Conservation (phyloP, 225 moss, liverwort and hornwort genomes). For the Bryum argenteum region DNA sequence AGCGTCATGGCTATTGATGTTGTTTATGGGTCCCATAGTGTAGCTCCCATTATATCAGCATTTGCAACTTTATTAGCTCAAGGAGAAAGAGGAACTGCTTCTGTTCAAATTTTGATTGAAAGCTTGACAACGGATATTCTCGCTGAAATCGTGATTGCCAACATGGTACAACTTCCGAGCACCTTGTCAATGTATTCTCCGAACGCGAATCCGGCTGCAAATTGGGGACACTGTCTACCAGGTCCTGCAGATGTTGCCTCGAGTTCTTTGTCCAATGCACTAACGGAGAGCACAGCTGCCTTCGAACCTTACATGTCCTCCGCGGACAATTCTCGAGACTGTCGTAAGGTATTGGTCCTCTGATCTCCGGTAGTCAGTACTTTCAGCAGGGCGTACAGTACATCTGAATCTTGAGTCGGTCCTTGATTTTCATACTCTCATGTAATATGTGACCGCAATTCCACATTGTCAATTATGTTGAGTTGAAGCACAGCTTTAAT, state of each 20-base stretch:
- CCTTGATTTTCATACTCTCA: conserved; percentile 7
- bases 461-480: not conserved
- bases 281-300: conserved; percentile 43
- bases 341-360: conserved; percentile 65
- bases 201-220: conserved; percentile 34
- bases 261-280: conserved; percentile 29
- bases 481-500: conserved; percentile 13
- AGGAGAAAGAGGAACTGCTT: conserved; percentile 86
- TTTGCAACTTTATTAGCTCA: conserved; percentile 88
- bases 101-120: conserved; percentile 89
- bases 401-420: not conserved
- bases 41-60: conserved; percentile 76
- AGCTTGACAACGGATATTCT: conserved; percentile 95
- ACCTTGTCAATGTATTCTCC: conserved; percentile 51
- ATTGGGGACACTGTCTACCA: conserved; percentile 46
- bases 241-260: conserved; percentile 35
- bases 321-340: conserved; percentile 69
- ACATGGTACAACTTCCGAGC: conserved; percentile 85
- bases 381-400: conserved; percentile 2
- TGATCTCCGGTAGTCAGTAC: conserved; percentile 10
- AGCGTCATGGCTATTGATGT: conserved; percentile 39
- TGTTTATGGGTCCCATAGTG: conserved; percentile 56
- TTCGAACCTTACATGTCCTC: conserved; percentile 45
- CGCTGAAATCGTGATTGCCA: conserved; percentile 87
- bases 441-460: conserved; percentile 14